Evolutionary conservation across 768 basidiomycete genomes (phyloP), one percentile per base, ranked within the genome.

Genomic region (Pleurotus salmoneostramineus): DNA sequence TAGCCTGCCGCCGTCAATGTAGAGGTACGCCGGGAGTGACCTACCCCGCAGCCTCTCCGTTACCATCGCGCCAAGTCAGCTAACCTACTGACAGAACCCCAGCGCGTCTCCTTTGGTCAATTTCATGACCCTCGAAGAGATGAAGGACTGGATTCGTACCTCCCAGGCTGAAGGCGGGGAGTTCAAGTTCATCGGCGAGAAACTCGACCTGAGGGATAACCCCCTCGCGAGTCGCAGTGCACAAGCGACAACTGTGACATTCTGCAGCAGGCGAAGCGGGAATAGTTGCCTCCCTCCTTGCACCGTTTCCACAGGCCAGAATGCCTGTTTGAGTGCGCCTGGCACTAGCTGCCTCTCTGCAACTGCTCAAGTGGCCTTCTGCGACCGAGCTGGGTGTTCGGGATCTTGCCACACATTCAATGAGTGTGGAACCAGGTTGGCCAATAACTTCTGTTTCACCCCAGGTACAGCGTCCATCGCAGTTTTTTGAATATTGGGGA

Each of bases 381-480:
- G 51, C 15, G n/a, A 10, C 37, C 8, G 27, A 6, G 21, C 51
- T 42, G 51, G 51, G 2, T 54, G 51, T 14, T 8, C 14, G 0
- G 37, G 37, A 37, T 3, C 10, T 27, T 54, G 51, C 27, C 42
- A 54, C 51, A n/a, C 10, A n/a, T 54, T 54, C 51, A 42, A 54
- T 15, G n/a, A 17, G 5, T 54, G 51, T 5, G 51, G 51, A 7
- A 42, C 37, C 12, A 54, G 51, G 12, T 40, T 54, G 36, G 21
- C 42, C 14, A 31, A 54, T 15, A 54, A 54, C 31, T 54, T 54
- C 51, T 54, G 51, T 40, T 54, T 54, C 37, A 54, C 51, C 2
- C 51, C 51, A 27, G 17, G 37, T 3, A 54, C 51, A 7, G 15
- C 12, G 12, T 54, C 51, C 4, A 54, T 54, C 31, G 2, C 1